phyloP scores from a whole-genome alignment of 495 filamentous ascomycete species.

The Elasticomyces elasticus region DNA sequence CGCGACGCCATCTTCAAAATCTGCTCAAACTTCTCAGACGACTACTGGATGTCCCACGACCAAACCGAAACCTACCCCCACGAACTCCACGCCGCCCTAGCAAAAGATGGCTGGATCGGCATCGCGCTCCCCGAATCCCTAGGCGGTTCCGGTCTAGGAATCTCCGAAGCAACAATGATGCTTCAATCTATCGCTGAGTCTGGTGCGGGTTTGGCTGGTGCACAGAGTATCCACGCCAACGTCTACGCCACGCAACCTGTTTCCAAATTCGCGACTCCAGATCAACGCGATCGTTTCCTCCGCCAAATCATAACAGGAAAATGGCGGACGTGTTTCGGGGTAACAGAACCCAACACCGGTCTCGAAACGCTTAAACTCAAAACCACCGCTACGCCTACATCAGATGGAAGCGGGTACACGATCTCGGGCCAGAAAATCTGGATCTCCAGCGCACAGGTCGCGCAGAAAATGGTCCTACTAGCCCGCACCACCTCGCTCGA shows the following conservation, averaged over 20 bases:
- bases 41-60: constrained; percentile 65
- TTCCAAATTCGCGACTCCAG: constrained; percentile 54
- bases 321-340: constrained; percentile 63
- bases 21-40: constrained; percentile 45
- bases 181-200: constrained; percentile 71
- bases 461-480: constrained; percentile 65
- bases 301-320: constrained; percentile 59
- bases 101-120: constrained; percentile 75
- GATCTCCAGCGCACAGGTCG: constrained; percentile 73
- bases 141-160: constrained; percentile 64
- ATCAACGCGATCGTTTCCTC: constrained; percentile 51
- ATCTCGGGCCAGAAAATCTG: constrained; percentile 70
- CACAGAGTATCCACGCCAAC: constrained; percentile 66
- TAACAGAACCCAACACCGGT: constrained; percentile 60
- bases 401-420: constrained; percentile 43
- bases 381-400: constrained; percentile 42
- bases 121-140: constrained; percentile 64
- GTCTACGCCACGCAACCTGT: constrained; percentile 72
- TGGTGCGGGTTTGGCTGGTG: constrained; percentile 68
- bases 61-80: constrained; percentile 57
- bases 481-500: constrained; percentile 62
- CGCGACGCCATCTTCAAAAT: constrained; percentile 59
- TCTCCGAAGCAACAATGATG: constrained; percentile 78
- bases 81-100: constrained; percentile 63
- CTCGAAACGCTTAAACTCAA: constrained; percentile 61